These are phyloP conservation scores for Daldinia caldariorum DNA, from an alignment of 495 filamentous ascomycete species.

Conservation along the genomic window DNA sequence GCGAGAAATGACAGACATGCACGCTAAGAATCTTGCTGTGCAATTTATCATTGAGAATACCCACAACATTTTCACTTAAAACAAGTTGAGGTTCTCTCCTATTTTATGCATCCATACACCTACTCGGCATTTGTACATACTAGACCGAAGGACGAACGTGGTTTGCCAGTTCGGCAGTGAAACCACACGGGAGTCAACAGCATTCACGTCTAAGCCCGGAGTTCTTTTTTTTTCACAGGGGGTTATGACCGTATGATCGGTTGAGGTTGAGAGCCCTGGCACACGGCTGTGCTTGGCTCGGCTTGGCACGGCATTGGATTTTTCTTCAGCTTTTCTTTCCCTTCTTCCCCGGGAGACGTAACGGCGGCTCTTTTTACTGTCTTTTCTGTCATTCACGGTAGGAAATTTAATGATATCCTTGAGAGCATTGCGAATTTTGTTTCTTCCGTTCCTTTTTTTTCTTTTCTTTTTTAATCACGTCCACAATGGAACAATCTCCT, in stretches of 20 bases:
- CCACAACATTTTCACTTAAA: slow-evolving; percentile 72
- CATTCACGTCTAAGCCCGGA: slow-evolving; percentile 24
- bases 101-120: slow-evolving; percentile 4
- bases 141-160: slow-evolving; percentile 10
- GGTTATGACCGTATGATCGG: slow-evolving; percentile 30
- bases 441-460: slow-evolving; percentile 3
- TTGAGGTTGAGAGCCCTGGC: slow-evolving; percentile 14
- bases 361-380: slow-evolving; percentile 43
- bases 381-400: slow-evolving; percentile 43
- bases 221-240: slow-evolving; percentile 28
- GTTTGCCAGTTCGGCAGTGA: slow-evolving; percentile 8
- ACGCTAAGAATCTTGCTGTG: slow-evolving; percentile 87
- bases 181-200: slow-evolving; percentile 21
- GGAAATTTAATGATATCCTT: slow-evolving; percentile 52
- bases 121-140: slow-evolving; percentile 42
- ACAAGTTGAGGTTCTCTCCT: slow-evolving; percentile 2
- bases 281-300: slow-evolving; percentile 11
- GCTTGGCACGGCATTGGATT: slow-evolving; percentile 35
- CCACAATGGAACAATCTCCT: not conserved
- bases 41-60: slow-evolving; percentile 91
- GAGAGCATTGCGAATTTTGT: slow-evolving; percentile 40
- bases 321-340: slow-evolving; percentile 34
- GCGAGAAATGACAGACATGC: slow-evolving; percentile 95
- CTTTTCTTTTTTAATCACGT: slow-evolving; percentile 13
- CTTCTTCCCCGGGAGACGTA: slow-evolving; percentile 40